phyloP scores from a whole-genome alignment of 2,329 filamentous ascomycete species.

The Colletotrichum sp. region DNA sequence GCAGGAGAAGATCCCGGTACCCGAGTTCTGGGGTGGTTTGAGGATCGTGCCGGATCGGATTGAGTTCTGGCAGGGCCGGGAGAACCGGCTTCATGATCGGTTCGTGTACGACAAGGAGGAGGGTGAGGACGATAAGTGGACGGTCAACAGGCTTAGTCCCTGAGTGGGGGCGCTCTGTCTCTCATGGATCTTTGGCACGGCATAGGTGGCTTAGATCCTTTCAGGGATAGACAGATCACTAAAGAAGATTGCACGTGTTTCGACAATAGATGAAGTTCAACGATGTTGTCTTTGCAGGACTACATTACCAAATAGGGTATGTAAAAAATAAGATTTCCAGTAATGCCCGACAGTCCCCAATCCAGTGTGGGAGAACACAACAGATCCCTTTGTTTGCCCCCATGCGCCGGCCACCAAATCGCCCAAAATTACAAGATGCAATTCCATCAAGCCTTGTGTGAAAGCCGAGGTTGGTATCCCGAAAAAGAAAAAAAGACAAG shows the following conservation, averaged over 20 bases:
- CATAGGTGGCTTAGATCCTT: not conserved
- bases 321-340: not conserved
- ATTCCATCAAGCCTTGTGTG: not conserved
- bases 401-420: slow-evolving; percentile 4
- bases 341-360: not conserved
- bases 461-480: slow-evolving; percentile 18
- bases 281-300: slow-evolving; percentile 1
- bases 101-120: slow-evolving; percentile 79
- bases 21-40: slow-evolving; percentile 93
- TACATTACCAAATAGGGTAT: slow-evolving; percentile 20
- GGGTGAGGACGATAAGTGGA: slow-evolving; percentile 59
- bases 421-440: slow-evolving; percentile 16
- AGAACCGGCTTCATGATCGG: slow-evolving; percentile 90
- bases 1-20: slow-evolving; percentile 82
- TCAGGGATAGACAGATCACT: not conserved
- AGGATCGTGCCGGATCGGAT: slow-evolving; percentile 84
- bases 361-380: not conserved
- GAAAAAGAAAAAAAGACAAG: not conserved
- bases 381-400: not conserved
- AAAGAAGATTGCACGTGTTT: not conserved
- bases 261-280: not conserved
- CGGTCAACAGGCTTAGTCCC: slow-evolving; percentile 76
- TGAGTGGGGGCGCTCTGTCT: slow-evolving; percentile 36
- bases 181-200: not conserved
- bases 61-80: slow-evolving; percentile 96